phyloP scores from a whole-genome alignment of 1,284 basidiomycete genomes.

The Vanrija sp. region DNA sequence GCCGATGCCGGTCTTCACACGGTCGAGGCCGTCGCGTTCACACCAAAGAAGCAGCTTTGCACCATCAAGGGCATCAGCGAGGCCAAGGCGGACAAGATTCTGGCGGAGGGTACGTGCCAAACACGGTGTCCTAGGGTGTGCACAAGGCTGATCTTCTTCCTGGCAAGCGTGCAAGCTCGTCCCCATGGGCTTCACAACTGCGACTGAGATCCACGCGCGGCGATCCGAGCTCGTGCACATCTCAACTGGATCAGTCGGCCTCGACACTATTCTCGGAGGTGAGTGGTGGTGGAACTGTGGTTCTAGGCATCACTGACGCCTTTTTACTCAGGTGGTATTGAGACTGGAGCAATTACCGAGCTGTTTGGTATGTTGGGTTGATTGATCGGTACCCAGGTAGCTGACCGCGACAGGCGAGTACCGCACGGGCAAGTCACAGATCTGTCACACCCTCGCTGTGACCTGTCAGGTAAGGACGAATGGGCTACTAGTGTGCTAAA shows the following conservation, averaged over 20 bases:
- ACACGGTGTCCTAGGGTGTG: neutral
- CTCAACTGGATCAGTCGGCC: constrained; percentile 91
- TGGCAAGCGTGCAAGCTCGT: constrained; percentile 97
- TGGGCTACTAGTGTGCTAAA: neutral
- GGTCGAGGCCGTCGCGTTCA: constrained; percentile 93
- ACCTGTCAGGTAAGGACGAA: constrained; percentile 69
- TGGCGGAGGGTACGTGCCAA: constrained; percentile 69
- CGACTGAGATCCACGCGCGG: constrained; percentile 92
- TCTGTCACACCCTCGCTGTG: constrained; percentile 96
- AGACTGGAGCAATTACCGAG: constrained; percentile 98
- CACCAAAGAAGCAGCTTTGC: constrained; percentile 88
- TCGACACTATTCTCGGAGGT: constrained; percentile 95
- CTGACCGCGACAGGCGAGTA: constrained; percentile 61
- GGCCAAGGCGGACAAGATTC: constrained; percentile 94
- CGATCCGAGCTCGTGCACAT: constrained; percentile 96
- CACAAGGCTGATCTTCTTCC: constrained; percentile 4
- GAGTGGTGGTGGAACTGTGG: constrained; percentile 23
- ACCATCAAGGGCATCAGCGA: constrained; percentile 97
- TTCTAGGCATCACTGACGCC: neutral
- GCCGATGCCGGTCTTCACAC: constrained; percentile 90
- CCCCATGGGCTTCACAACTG: constrained; percentile 96
- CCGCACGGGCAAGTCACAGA: constrained; percentile 95
- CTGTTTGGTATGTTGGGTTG: constrained; percentile 64
- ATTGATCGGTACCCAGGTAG: neutral
- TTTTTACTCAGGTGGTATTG: constrained; percentile 70